phyloP scores from a whole-genome alignment of 2,329 filamentous ascomycete genomes.

The Dactylellina drechsleri region DNA sequence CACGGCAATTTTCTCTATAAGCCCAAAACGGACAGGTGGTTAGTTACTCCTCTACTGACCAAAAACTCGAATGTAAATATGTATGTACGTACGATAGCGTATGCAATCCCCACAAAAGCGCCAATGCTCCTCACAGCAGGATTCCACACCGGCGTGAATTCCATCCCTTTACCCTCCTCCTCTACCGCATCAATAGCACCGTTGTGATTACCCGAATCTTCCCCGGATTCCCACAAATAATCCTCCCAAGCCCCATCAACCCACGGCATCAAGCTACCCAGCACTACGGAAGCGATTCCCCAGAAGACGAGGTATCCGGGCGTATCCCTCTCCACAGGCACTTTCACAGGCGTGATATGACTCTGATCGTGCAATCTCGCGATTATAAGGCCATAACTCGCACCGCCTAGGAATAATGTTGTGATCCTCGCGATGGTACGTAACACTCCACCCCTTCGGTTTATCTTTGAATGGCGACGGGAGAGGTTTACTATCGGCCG shows the following conservation, averaged over 20 bases:
- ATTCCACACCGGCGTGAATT: slow-evolving; percentile 75
- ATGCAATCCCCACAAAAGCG: slow-evolving; percentile 77
- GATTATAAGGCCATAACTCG: slow-evolving; percentile 83
- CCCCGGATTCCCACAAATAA: slow-evolving; percentile 63
- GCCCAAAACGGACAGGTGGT: not conserved
- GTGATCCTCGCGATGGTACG: slow-evolving; percentile 69
- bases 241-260: slow-evolving; percentile 79
- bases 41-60: not conserved
- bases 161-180: slow-evolving; percentile 56
- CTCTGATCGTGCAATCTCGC: slow-evolving; percentile 79
- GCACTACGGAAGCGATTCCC: slow-evolving; percentile 79
- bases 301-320: slow-evolving; percentile 77
- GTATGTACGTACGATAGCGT: slow-evolving; percentile 77
- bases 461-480: slow-evolving; percentile 31
- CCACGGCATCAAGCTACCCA: slow-evolving; percentile 85
- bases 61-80: slow-evolving; percentile 12
- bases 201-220: slow-evolving; percentile 56
- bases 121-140: slow-evolving; percentile 75
- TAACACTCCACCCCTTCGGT: slow-evolving; percentile 61
- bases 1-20: slow-evolving; percentile 84
- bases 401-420: slow-evolving; percentile 80
- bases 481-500: slow-evolving; percentile 60
- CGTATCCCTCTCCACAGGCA: slow-evolving; percentile 67
- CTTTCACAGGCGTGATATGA: slow-evolving; percentile 71
- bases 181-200: slow-evolving; percentile 56